phyloP scores from a whole-genome alignment of 768 basidiomycete genomes.

The Myochromella boudieri region DNA sequence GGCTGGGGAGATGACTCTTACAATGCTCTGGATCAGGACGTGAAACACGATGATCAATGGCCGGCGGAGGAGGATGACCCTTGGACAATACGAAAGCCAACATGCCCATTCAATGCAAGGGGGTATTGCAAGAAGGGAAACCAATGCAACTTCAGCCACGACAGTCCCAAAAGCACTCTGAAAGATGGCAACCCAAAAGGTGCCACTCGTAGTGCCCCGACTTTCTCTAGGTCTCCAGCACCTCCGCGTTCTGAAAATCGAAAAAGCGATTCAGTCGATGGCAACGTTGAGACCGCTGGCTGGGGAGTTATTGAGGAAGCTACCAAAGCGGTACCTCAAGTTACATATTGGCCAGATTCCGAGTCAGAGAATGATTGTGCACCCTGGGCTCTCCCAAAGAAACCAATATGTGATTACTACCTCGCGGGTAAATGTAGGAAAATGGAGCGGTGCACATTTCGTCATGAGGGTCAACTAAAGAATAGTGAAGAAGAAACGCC shows the following conservation, averaged over 20 bases:
- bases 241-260: too few relatives aligned
- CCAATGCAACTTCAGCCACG: conserved; percentile 6
- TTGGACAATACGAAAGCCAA: not conserved
- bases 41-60: too few relatives aligned
- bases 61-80: not conserved
- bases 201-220: not conserved
- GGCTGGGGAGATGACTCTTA: too few relatives aligned
- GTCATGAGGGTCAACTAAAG: conserved; percentile 4
- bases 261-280: too few relatives aligned
- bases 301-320: not conserved
- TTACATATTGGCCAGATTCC: conserved; percentile 6
- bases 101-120: conserved; percentile 4
- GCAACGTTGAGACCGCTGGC: too few relatives aligned
- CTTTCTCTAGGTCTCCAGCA: not conserved
- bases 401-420: conserved; percentile 5
- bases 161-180: not conserved
- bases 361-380: conserved; percentile 4
- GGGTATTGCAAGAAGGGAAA: conserved; percentile 12
- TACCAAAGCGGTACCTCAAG: too few relatives aligned
- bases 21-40: too few relatives aligned
- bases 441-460: conserved; percentile 1
- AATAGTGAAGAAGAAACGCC: not conserved
- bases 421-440: conserved; percentile 4
- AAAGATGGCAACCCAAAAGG: not conserved
- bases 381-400: conserved; percentile 7